A percentile compares a stretch with the other conserved stretches of the same genome.
These are phyloP conservation scores for Globisporangium cystogenes DNA, from an alignment of 352 stramenopile genomes.

Conservation along the genomic window DNA sequence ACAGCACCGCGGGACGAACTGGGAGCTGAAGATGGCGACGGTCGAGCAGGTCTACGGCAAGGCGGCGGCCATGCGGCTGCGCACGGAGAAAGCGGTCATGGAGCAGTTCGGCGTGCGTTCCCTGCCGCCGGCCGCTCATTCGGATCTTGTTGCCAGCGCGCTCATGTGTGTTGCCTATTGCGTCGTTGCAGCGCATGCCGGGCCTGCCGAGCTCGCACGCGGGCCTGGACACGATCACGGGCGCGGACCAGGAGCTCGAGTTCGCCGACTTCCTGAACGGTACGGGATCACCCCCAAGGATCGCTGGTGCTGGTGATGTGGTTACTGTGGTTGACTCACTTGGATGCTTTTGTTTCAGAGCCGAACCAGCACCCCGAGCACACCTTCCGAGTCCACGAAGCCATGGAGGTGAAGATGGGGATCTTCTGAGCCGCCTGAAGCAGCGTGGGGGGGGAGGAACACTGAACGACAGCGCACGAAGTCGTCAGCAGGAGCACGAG, in stretches of 20 bases:
- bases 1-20: slow-evolving; percentile 70
- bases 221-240: slow-evolving; percentile 75
- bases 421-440: slow-evolving; percentile 64
- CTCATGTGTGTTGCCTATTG: neutral
- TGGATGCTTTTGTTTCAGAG: slow-evolving; percentile 25
- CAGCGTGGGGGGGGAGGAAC: neutral
- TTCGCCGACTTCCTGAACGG: slow-evolving; percentile 83
- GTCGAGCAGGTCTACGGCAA: slow-evolving; percentile 88
- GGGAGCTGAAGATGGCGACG: slow-evolving; percentile 86
- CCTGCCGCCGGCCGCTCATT: neutral
- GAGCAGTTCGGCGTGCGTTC: slow-evolving; percentile 69
- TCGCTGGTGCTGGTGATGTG: neutral
- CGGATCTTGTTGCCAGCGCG: neutral
- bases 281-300: slow-evolving; percentile 12
- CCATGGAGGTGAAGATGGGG: slow-evolving; percentile 87
- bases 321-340: slow-evolving; percentile 2
- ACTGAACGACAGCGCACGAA: neutral
- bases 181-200: slow-evolving; percentile 53
- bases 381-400: slow-evolving; percentile 79
- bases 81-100: slow-evolving; percentile 84
- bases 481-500: neutral
- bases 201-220: slow-evolving; percentile 71
- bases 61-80: slow-evolving; percentile 83
- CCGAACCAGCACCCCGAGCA: slow-evolving; percentile 74
- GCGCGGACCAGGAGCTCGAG: slow-evolving; percentile 72